Evolutionary conservation across 768 basidiomycete species (phyloP), one percentile per base, ranked within the genome.

Genomic region (Phaeotremella fagi): DNA sequence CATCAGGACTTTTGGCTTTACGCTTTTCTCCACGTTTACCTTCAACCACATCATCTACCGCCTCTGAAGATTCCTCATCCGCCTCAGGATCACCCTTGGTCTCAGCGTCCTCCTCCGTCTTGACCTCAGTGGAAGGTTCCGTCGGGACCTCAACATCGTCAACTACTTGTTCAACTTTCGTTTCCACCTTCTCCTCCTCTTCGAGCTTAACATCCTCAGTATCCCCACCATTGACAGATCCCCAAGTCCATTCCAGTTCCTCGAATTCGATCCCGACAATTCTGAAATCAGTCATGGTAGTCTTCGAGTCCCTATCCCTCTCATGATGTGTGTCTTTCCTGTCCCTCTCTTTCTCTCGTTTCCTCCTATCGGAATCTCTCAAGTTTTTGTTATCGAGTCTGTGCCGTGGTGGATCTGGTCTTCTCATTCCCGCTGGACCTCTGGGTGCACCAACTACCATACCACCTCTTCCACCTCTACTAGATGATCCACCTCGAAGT

Each of bases 251-350:
- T 61, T 77, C 78, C 54, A 95, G 77, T 61, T 86, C 84, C 64
- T 80, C 82, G 61, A 95, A 86, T 71, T 88, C 84, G 63, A 97
- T 79, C 24, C 87, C 91, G 68, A 92, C 80, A 72, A 99, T 90
- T 77, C 94, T 89, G 82, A 99, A 99, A 77, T 98, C 94, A 31
- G 91, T 97, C 63, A 99, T 83, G 26, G 92, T 95, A 66, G 89
- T 83, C 68, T 85, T 82, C 71, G 52, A 50, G 15, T 71, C 72
- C 43, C 61, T 60, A 26, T 73, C 70, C 25, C 57, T 18, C 6
- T 20, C 38, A 41, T 52, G 29, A 52, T 55, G 36, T 48, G 55
- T 33, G 50, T 54, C 35, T 41, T 44, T 42, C 42, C 41, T 31
- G 50, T 55, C 38, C 52, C 59, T 29, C 27, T 50, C 45, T 50